Base-by-base conservation (phyloP, 352 stramenopile genomes). In the Phytophthora capsici region DNA sequence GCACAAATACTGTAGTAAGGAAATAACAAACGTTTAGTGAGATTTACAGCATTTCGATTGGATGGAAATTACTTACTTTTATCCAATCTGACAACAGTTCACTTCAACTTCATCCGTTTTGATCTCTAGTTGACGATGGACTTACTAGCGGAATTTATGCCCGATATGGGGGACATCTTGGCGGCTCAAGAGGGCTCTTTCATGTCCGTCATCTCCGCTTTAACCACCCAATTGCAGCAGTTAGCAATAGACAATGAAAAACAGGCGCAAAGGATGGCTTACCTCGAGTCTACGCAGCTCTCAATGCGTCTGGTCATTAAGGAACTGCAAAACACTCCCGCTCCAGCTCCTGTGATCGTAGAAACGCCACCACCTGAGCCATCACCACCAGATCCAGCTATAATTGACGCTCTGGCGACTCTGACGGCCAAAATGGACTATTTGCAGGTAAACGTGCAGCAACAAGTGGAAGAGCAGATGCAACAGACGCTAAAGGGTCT, bases 81-180 rank as follows among this genome's bases (percentile, higher is more conserved):
- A 57, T 13, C 19, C 28, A 34, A 34, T 34, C 28, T 7, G 26
- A 30, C 1, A 1, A 10, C 8, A 14, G 28, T 4, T 34, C 7
- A 34, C 28, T 34, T 34, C 28, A 34, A 34, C 28, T 34, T 34
- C 28, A 34, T 34, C 28, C 2, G 28, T 34, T 34, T 34, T 34
- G n/a, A 34, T 34, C 8, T 14, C 28, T 30, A 30, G 9, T 34
- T 34, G 6, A 12, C 28, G 9, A 92, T 92, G 84, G 84, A 75
- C 56, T 59, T 69, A 46, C 74, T 92, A 25, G 84, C 88, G 52
- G 79, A 89, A 52, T 54, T 89, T 38, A 71, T 92, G 58, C 84
- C 81, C 23, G 81, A 84, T 46, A 82, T 92, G 69, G 80, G 69
- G 43, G 78, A 77, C 46, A 74, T 90, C 26, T 75, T 92, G 47